Percentiles rank a stretch among this genome's conserved stretches.
Conservation (phyloP, 768 basidiomycete genomes). For the Trametes cinnabarina region DNA sequence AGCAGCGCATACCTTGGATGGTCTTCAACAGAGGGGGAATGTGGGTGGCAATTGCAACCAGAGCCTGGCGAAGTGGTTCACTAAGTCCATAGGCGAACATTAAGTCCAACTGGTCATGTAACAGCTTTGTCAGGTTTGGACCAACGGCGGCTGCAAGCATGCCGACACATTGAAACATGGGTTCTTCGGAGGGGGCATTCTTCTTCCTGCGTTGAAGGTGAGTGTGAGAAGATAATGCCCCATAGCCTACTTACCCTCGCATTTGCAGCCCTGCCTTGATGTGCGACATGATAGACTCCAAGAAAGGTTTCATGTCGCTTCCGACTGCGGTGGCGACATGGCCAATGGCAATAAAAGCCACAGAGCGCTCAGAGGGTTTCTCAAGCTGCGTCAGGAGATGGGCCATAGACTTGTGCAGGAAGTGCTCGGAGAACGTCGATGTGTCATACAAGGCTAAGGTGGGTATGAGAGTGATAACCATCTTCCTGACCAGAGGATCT, state of each 20-base stretch:
- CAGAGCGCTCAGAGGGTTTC: constrained; percentile 84
- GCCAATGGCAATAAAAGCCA: constrained; percentile 95
- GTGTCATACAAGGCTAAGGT: constrained; percentile 94
- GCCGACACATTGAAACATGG: constrained; percentile 96
- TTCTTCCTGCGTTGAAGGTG: constrained; percentile 52
- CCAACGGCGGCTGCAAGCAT: constrained; percentile 96
- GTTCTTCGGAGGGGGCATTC: constrained; percentile 90
- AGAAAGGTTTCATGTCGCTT: constrained; percentile 93
- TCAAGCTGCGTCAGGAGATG: constrained; percentile 86
- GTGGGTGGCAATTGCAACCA: constrained; percentile 78
- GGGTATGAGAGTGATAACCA: constrained; percentile 94
- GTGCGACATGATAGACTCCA: constrained; percentile 85
- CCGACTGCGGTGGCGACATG: constrained; percentile 90
- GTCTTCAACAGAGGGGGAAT: constrained; percentile 90
- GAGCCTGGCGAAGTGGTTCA: constrained; percentile 80
- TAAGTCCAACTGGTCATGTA: constrained; percentile 94
- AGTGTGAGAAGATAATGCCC: too few species aligned
- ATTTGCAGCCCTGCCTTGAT: constrained; percentile 87
- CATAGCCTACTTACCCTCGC: constrained; percentile 64
- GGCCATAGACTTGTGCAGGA: constrained; percentile 91
- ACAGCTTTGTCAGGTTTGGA: constrained; percentile 89
- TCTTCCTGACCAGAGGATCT: constrained; percentile 85
- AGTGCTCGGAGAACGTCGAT: constrained; percentile 86
- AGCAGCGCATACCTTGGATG: constrained; percentile 68
- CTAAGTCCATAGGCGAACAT: constrained; percentile 95